Base-by-base conservation (phyloP, 345 rosid genomes). In the Eucalyptus tenuipes region DNA sequence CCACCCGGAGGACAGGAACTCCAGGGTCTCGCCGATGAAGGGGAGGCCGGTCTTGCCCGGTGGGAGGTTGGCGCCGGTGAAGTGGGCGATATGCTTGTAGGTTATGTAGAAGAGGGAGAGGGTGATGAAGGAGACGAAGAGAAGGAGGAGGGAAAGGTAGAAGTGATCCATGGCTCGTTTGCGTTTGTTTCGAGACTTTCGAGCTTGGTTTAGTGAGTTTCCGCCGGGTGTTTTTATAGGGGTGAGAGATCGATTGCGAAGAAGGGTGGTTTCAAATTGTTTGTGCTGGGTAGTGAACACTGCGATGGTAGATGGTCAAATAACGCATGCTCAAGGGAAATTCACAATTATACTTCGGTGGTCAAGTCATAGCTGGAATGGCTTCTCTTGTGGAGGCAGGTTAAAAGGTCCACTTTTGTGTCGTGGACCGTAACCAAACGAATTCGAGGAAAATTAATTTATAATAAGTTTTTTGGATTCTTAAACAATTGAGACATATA, bases 91-190 rank as follows among this genome's bases (percentile, higher is more conserved):
- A 80, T 89, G 90, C 86, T 64, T 59, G 90, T 89, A 89, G 82
- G 87, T 86, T 86, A 86, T 24, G 90, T 57, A 49, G 90, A 89
- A 75, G 79, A 89, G 84, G 57, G 87, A 75, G 44, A 89, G 29
- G 27, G 90, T 86, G 49, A 86, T 55, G 44, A 86, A 86, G 40
- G 90, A 89, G 55, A 86, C 90, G 81, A 89, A 89, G 80, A 55
- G 66, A 11, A 89, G 90, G 86, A 89, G 90, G 20, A 89, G 88
- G 44, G 79, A 89, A 86, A 89, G 90, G 88, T 89, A 89, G 57
- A 86, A 80, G 86, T 86, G 48, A 49, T 79, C 71, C 71, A 81
- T 88, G 66, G 33, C 18, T 31, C 27, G 47, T 11, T 22, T 75
- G 20, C 8, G 20, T n/a, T 64, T n/a, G 75, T n/a, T 64, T 64